Percentiles rank a stretch among this genome's conserved stretches.
Evolutionary conservation across 1,284 basidiomycete genomes (phyloP).

Genomic region (Rhodotorula sp.): DNA sequence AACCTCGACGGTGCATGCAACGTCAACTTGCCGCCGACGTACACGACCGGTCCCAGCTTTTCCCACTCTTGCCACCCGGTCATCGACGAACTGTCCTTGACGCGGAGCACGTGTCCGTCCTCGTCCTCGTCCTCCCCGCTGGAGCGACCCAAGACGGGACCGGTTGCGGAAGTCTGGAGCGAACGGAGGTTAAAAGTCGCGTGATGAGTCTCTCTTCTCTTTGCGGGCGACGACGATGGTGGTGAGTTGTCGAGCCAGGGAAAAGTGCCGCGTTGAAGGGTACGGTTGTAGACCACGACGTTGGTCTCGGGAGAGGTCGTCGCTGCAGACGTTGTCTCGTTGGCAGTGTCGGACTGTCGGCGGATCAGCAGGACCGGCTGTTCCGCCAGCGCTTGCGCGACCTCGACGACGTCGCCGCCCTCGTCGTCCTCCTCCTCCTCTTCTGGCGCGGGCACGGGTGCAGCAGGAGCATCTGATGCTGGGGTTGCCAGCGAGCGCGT

Average conservation of each 20-base stretch:
- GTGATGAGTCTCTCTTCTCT: neutral
- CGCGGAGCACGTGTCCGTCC: slow-evolving; percentile 22
- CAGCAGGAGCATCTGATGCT: neutral
- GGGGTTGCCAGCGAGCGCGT: neutral
- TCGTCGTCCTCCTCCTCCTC: slow-evolving; percentile 2
- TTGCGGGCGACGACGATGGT: neutral
- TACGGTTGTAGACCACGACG: slow-evolving; percentile 26
- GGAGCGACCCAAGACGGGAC: slow-evolving; percentile 12
- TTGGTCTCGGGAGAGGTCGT: neutral
- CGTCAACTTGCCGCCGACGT: slow-evolving; percentile 22
- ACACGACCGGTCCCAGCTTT: slow-evolving; percentile 26
- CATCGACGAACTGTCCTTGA: neutral
- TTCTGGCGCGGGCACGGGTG: neutral
- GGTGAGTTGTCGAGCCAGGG: slow-evolving; percentile 5
- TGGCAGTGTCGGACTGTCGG: neutral
- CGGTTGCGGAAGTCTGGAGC: slow-evolving; percentile 23
- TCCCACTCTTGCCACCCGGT: slow-evolving; percentile 24
- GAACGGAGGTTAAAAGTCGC: slow-evolving; percentile 31
- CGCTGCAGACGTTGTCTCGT: neutral
- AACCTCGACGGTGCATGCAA: neutral
- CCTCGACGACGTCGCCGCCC: slow-evolving; percentile 1
- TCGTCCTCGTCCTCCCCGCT: neutral
- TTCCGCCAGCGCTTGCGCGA: neutral
- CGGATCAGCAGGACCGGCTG: neutral
- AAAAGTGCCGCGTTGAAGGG: slow-evolving; percentile 24